Evolutionary conservation across 2,329 filamentous ascomycete genomes (phyloP).

Genomic region (Apiospora phragmitis): DNA sequence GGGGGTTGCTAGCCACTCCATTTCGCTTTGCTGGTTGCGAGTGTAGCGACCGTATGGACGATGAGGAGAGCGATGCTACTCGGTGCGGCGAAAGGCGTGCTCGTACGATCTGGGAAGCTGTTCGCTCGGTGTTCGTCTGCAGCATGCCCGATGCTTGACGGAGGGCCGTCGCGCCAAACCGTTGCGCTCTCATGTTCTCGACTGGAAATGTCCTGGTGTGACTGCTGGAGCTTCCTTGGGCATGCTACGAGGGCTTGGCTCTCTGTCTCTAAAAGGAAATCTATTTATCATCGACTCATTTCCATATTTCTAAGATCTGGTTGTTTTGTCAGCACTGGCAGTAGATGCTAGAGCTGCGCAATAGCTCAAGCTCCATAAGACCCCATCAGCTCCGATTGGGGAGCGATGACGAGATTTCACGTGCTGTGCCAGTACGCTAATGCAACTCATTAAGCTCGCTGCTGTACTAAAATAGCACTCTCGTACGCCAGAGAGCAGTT

Average conservation of each 20-base stretch:
- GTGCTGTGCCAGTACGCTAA: not conserved
- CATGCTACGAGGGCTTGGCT: not conserved
- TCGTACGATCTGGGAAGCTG: not conserved
- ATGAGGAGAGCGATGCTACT: not conserved
- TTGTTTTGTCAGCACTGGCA: slow-evolving; percentile 1
- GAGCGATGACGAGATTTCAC: slow-evolving; percentile 9
- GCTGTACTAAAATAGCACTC: not conserved
- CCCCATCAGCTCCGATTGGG: not conserved
- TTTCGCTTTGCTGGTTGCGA: slow-evolving; percentile 25
- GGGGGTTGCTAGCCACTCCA: slow-evolving; percentile 15
- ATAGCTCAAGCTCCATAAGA: not conserved
- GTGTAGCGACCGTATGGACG: slow-evolving; percentile 23
- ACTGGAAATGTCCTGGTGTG: not conserved
- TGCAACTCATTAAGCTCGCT: not conserved
- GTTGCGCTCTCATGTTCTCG: slow-evolving; percentile 25
- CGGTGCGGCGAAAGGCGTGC: not conserved
- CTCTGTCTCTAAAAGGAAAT: not conserved
- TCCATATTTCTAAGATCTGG: not conserved
- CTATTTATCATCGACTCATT: not conserved
- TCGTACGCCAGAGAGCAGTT: too few relatives aligned
- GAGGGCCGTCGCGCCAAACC: slow-evolving; percentile 22
- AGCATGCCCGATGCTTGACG: slow-evolving; percentile 24
- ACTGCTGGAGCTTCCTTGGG: not conserved
- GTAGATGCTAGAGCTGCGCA: not conserved
- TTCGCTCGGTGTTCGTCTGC: not conserved